Base-by-base conservation (phyloP, 1,139 yeast genomes). In the Pichia sp. region DNA sequence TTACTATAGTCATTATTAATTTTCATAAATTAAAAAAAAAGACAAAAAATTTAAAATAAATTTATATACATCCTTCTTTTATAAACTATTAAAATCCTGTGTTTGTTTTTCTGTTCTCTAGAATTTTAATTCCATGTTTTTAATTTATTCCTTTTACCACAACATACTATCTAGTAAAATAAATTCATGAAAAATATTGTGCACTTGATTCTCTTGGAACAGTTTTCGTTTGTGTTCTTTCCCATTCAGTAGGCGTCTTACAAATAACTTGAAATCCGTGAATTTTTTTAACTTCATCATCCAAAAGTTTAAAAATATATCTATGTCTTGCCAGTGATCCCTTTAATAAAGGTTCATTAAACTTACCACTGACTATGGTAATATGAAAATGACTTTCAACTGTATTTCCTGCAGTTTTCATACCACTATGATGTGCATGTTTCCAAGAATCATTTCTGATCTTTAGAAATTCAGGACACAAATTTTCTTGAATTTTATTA, bases 261-360 rank as follows among this genome's bases (percentile, higher is more conserved):
- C 96, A 83, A 59, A 81, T 79, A 66, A 92, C 73, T 61, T 87
- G 97, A 50, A 92, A 68, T 0, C 97, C 97, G 67, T 92, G 98
- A 24, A 92, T 79, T 4, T 44, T 22, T 22, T 41, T 46, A 1
- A 95, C 92, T 45, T 76, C 73, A 43, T 68, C 70, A 51, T 78
- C 78, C 39, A 92, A 68, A 43, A 86, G 62, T 41, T 68, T 67
- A 61, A 89, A 90, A 1, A 92, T 74, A 59, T 82, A 62, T 48
- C 97, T 68, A 66, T 92, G 97, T 60, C 98, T 76, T 5, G 47
- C 41, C 6, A 51, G 22, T 29, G 77, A 65, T 1, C 96, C 95
- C 60, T 82, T 73, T 9, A 42, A 33, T 27, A 71, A 63, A 61
- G 79, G 71, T 1, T 94, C 95, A 37, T 67, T 64, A 60, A 92